phyloP scores from a whole-genome alignment of 2,329 filamentous ascomycete genomes.

The Periconia sp. region DNA sequence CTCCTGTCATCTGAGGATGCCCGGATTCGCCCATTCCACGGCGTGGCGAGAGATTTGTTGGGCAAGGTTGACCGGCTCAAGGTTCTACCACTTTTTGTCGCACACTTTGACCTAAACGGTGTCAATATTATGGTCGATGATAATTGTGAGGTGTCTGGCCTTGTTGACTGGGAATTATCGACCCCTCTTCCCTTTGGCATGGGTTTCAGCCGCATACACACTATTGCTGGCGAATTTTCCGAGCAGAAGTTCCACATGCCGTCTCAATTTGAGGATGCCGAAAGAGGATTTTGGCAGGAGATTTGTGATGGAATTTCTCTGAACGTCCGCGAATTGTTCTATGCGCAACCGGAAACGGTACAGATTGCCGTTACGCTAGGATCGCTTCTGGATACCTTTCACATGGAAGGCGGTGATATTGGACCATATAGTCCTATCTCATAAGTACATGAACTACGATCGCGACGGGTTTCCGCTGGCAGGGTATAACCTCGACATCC shows the following conservation, averaged over 20 bases:
- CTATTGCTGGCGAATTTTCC: slow-evolving; percentile 15
- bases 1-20: slow-evolving; percentile 13
- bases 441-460: too few relatives aligned
- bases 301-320: slow-evolving; percentile 12
- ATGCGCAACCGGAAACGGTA: slow-evolving; percentile 10
- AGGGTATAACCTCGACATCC: too few relatives aligned
- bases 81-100: slow-evolving; percentile 17
- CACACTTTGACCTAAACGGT: slow-evolving; percentile 22
- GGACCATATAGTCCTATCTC: slow-evolving; percentile 14
- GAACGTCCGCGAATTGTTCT: slow-evolving; percentile 5
- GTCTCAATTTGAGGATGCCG: slow-evolving; percentile 14
- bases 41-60: slow-evolving; percentile 8
- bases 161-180: slow-evolving; percentile 24
- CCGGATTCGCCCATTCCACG: slow-evolving; percentile 12
- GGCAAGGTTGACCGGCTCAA: slow-evolving; percentile 18
- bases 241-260: slow-evolving; percentile 12
- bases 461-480: too few relatives aligned
- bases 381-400: slow-evolving; percentile 16
- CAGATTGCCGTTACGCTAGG: slow-evolving; percentile 15
- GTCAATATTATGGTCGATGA: slow-evolving; percentile 23
- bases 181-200: slow-evolving; percentile 22
- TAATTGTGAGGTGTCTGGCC: slow-evolving; percentile 20
- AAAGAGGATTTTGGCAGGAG: slow-evolving; percentile 12
- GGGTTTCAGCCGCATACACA: slow-evolving; percentile 16
- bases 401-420: slow-evolving; percentile 15